Evolutionary conservation across 2,329 filamentous ascomycete genomes (phyloP), one percentile per base, ranked within the genome.

Genomic region (Cyanodermella asteris): DNA sequence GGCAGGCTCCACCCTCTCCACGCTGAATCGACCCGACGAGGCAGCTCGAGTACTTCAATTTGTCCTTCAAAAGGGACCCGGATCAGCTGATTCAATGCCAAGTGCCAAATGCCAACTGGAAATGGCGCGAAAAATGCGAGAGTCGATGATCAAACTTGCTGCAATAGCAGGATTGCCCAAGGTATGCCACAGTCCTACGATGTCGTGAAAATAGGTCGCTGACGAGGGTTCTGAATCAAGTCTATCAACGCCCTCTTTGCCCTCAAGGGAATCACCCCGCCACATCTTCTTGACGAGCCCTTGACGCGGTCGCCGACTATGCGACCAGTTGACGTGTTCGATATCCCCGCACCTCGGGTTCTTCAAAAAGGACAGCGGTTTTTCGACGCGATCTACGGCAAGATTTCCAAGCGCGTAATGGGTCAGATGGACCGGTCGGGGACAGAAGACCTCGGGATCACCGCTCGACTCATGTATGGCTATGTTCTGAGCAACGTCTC

Each of bases 151-250:
- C 16, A 62, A 62, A 34, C 46, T 47, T 6, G 48, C 51, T 8
- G 49, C 54, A 2, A 47, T 63, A 20, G 50, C 50, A 10, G 58
- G 59, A 1, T 36, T 63, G 23, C 58, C 59, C 6, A 61, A 56
- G 50, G 57, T 60, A 42, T 22, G 31, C 15, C 18, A 7, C n/a
- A n/a, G 14, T n/a, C 8, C 15, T 17, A 16, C 13, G 16, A 20
- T 13, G 7, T 14, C 7, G 13, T 22, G n/a, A 3, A 27, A 5
- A 10, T 5, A 10, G 10, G 8, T 17, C 14, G 9, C 23, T 18
- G 8, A 8, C 15, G 15, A 13, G 13, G 7, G 10, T 11, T 15
- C 7, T 16, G 16, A 27, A 9, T 7, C 30, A 14, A 56, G 52
- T 46, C 51, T 3, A 59, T 59, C 36, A 59, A 61, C 34, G 47